Conservation (phyloP, 768 basidiomycete genomes). For the Cystoderma amianthinum region DNA sequence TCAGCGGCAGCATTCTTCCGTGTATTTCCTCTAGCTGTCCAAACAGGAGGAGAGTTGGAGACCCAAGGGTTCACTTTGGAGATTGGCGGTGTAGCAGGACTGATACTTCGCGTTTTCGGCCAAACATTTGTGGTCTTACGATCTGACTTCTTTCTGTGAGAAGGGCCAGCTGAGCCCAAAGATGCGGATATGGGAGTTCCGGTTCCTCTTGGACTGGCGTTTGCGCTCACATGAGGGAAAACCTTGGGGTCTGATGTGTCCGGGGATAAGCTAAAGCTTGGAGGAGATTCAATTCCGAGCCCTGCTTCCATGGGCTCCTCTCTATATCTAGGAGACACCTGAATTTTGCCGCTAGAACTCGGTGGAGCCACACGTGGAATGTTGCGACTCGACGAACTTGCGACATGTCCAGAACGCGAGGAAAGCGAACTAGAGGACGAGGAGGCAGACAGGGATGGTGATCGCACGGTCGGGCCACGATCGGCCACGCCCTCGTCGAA, state of each 20-base stretch:
- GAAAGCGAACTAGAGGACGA: slow-evolving; percentile 12
- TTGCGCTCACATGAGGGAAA: too few relatives aligned
- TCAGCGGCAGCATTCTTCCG: too few relatives aligned
- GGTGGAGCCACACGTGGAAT: slow-evolving; percentile 21
- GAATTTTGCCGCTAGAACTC: slow-evolving; percentile 44
- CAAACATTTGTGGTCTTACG: too few relatives aligned
- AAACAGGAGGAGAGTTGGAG: too few relatives aligned
- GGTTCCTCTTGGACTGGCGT: too few relatives aligned
- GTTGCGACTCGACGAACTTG: slow-evolving; percentile 12
- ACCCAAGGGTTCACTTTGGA: slow-evolving; percentile 11
- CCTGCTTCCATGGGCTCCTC: slow-evolving; percentile 56
- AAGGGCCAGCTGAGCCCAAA: too few relatives aligned
- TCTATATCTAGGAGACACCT: slow-evolving; percentile 40
- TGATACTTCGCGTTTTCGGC: too few relatives aligned
- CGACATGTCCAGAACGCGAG: slow-evolving; percentile 13
- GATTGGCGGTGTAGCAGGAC: too few relatives aligned
- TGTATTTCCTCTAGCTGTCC: too few relatives aligned
- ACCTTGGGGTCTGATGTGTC: too few relatives aligned
- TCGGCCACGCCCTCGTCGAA: neutral
- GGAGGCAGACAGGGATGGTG: slow-evolving; percentile 11
- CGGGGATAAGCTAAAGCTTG: slow-evolving; percentile 2
- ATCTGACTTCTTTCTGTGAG: too few relatives aligned
- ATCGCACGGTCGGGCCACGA: slow-evolving; percentile 1
- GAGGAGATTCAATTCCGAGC: slow-evolving; percentile 10
- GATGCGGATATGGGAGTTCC: too few relatives aligned